Conservation (phyloP, 2,329 filamentous ascomycete species). For the Trichoderma atroviride region DNA sequence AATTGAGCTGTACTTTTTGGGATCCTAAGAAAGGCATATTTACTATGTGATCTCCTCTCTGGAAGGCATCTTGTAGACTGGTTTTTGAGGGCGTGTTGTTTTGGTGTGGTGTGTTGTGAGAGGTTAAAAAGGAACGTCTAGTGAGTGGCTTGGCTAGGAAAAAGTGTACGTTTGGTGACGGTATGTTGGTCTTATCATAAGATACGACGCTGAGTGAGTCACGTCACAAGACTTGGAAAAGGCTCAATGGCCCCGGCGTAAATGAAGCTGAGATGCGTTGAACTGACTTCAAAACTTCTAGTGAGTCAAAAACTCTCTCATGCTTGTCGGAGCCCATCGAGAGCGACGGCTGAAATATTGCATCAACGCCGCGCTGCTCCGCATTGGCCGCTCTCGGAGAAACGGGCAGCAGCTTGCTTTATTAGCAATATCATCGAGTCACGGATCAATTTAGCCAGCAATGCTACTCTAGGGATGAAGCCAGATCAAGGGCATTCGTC, state of each 20-base stretch:
- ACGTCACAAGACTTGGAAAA: not conserved
- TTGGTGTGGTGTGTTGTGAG: not conserved
- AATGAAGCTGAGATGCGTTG: not conserved
- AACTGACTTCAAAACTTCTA: not conserved
- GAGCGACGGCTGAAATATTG: not conserved
- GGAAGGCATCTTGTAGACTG: constrained; percentile 60
- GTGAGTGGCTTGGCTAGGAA: not conserved
- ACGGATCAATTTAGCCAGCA: not conserved
- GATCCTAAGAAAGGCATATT: too few species aligned
- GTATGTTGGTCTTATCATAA: constrained; percentile 1
- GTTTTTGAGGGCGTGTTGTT: not conserved
- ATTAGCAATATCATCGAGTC: constrained; percentile 14
- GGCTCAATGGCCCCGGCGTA: not conserved
- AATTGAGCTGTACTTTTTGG: too few species aligned
- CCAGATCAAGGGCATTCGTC: not conserved
- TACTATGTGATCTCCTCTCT: constrained; percentile 73
- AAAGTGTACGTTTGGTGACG: not conserved
- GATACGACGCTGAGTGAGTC: constrained; percentile 1
- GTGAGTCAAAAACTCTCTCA: not conserved
- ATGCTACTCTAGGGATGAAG: not conserved
- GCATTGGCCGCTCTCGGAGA: constrained; percentile 16
- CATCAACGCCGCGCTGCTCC: not conserved
- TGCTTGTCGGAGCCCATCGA: not conserved
- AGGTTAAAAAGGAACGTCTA: not conserved
- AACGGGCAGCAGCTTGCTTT: not conserved